phyloP scores from a whole-genome alignment of 2,329 filamentous ascomycete species.

The Exophiala sideris region DNA sequence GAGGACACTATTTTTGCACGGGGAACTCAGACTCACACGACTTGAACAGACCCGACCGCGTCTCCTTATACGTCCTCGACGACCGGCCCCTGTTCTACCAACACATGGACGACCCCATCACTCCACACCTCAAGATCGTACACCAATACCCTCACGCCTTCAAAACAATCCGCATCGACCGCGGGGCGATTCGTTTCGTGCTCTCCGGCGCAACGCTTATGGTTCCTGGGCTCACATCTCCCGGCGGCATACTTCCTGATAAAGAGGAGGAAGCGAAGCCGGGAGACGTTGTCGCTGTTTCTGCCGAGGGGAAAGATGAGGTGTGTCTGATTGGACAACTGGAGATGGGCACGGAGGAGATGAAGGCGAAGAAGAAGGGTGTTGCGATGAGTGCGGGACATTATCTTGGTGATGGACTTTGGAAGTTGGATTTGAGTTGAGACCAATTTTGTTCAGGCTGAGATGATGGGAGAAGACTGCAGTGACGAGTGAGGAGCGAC shows the following conservation, averaged over 20 bases:
- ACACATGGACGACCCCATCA: constrained; percentile 69
- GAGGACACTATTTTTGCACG: neutral
- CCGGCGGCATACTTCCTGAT: constrained; percentile 72
- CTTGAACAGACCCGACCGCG: constrained; percentile 67
- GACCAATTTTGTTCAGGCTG: neutral
- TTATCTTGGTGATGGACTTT: constrained; percentile 90
- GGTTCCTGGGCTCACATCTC: constrained; percentile 85
- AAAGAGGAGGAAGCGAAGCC: constrained; percentile 68
- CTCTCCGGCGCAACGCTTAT: constrained; percentile 90
- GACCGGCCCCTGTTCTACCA: constrained; percentile 82
- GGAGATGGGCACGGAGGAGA: constrained; percentile 81
- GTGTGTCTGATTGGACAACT: constrained; percentile 84
- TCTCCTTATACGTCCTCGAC: constrained; percentile 81
- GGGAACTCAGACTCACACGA: neutral
- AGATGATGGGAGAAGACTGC: too few species aligned
- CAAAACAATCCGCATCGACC: constrained; percentile 81
- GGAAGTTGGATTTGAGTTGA: constrained; percentile 65
- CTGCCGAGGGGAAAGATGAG: constrained; percentile 89
- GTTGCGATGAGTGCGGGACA: constrained; percentile 91
- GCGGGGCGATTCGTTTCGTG: constrained; percentile 95
- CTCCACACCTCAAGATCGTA: constrained; percentile 84
- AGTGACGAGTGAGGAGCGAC: too few species aligned
- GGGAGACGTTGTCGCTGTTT: constrained; percentile 81
- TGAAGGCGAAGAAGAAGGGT: constrained; percentile 91
- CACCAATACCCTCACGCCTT: constrained; percentile 87